A percentile compares a stretch with the other conserved stretches of the same genome.
Conservation (phyloP, 2,329 filamentous ascomycete species). For the Monosporascus sp. region DNA sequence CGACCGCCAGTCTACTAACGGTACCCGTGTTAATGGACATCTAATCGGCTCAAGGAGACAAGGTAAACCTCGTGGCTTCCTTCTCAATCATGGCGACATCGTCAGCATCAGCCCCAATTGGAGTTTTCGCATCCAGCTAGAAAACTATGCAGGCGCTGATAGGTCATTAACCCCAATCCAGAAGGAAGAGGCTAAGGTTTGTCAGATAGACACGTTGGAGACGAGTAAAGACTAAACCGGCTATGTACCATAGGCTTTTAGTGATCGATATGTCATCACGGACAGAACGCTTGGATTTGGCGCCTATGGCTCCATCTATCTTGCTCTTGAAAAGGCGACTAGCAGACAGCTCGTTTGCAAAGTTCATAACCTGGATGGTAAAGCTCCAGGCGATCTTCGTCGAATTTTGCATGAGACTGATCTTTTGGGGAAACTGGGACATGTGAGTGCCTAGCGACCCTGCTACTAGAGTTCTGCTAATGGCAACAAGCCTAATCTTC, state of each 20-base stretch:
- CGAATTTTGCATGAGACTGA: slow-evolving; percentile 43
- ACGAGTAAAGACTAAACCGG: slow-evolving; percentile 9
- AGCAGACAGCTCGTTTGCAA: slow-evolving; percentile 65
- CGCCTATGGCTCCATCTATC: slow-evolving; percentile 45
- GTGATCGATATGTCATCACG: slow-evolving; percentile 41
- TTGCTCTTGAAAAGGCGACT: slow-evolving; percentile 46
- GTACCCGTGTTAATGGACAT: slow-evolving; percentile 45
- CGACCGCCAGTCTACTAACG: slow-evolving; percentile 48
- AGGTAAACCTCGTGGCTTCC: slow-evolving; percentile 34
- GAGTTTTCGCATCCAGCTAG: slow-evolving; percentile 29
- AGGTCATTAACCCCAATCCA: slow-evolving; percentile 19
- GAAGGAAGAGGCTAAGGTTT: slow-evolving; percentile 30
- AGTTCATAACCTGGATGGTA: slow-evolving; percentile 45
- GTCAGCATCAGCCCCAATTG: slow-evolving; percentile 35
- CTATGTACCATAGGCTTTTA: slow-evolving; percentile 34
- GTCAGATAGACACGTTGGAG: neutral
- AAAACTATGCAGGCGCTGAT: slow-evolving; percentile 1
- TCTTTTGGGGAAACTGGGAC: slow-evolving; percentile 47
- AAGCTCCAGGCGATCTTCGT: slow-evolving; percentile 22
- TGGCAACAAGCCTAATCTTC: slow-evolving; percentile 44
- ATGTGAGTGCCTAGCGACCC: slow-evolving; percentile 35
- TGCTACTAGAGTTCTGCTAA: neutral
- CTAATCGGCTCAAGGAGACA: slow-evolving; percentile 35
- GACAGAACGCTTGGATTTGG: slow-evolving; percentile 48
- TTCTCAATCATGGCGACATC: slow-evolving; percentile 46